Percentiles rank a stretch among this genome's conserved stretches.
Conservation (phyloP, 2,329 filamentous ascomycete genomes). For the Ophiostoma sp. region DNA sequence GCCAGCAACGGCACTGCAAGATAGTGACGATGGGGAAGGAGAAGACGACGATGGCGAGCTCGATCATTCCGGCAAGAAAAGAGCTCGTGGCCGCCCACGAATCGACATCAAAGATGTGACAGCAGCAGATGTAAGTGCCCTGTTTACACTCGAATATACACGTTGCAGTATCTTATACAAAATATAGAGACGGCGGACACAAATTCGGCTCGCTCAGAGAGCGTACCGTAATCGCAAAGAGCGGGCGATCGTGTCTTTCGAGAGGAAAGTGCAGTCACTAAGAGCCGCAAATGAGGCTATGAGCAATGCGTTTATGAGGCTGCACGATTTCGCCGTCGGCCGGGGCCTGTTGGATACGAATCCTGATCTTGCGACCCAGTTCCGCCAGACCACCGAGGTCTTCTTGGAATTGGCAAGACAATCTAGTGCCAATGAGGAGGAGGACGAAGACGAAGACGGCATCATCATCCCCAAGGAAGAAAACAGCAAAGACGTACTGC, state of each 20-base stretch:
- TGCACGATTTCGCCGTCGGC: constrained; percentile 57
- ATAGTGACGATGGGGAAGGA: constrained; percentile 17
- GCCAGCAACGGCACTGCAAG: neutral
- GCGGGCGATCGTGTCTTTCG: constrained; percentile 67
- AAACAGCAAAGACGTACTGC: neutral
- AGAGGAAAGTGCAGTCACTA: constrained; percentile 64
- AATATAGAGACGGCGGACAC: constrained; percentile 68
- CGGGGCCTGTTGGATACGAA: constrained; percentile 54
- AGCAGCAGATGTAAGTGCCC: constrained; percentile 64
- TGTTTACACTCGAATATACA: too few relatives aligned
- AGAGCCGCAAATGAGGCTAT: constrained; percentile 66
- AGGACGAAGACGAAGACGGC: constrained; percentile 15
- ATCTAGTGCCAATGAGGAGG: constrained; percentile 39
- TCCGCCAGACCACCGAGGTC: constrained; percentile 53
- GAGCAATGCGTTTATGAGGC: constrained; percentile 62
- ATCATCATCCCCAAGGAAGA: neutral
- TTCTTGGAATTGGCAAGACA: constrained; percentile 53
- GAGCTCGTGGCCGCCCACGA: constrained; percentile 66
- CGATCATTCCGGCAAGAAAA: constrained; percentile 45
- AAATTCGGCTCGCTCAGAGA: constrained; percentile 80
- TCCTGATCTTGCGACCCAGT: constrained; percentile 52
- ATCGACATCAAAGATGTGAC: constrained; percentile 74
- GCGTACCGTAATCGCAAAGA: constrained; percentile 84
- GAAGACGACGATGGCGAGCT: constrained; percentile 24
- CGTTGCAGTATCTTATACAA: neutral